These are phyloP conservation scores for Bryoerythrophyllum caledonicum DNA, from an alignment of 225 moss, liverwort and hornwort species.

Conservation along the genomic window DNA sequence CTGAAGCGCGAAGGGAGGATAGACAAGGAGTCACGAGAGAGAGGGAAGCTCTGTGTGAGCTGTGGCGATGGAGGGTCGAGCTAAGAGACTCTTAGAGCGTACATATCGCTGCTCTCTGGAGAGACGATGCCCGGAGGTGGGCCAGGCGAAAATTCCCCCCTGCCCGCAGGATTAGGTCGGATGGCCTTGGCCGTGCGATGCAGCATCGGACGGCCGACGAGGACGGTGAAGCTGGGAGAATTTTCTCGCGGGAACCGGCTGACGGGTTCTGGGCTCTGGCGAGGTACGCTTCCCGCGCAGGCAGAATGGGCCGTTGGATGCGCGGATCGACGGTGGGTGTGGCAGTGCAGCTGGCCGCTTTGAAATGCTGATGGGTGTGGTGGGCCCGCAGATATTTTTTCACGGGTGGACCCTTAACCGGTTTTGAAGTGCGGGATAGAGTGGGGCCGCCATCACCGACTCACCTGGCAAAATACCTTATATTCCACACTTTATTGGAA, in stretches of 20 bases:
- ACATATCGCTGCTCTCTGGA: neutral
- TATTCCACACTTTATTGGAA: no score
- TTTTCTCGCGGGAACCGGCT: neutral
- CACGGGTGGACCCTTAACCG: no score
- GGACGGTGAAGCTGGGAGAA: neutral
- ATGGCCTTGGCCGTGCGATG: neutral
- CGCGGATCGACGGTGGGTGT: neutral
- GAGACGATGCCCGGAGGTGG: neutral
- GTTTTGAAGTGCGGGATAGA: no score
- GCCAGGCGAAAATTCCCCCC: neutral
- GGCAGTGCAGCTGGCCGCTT: neutral
- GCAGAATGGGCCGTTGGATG: neutral
- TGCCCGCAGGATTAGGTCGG: constrained; percentile 13
- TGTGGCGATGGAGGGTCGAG: neutral
- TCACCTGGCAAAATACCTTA: no score
- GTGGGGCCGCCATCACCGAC: no score
- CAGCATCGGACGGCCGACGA: neutral
- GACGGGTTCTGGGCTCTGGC: neutral
- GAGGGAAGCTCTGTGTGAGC: neutral
- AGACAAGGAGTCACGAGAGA: no score
- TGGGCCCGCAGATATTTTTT: neutral
- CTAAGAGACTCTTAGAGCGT: neutral
- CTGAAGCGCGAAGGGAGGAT: no score
- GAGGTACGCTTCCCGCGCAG: constrained; percentile 7
- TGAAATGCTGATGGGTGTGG: neutral